phyloP scores from a whole-genome alignment of 208 protist genomes.

The Cochliopodium minus region DNA sequence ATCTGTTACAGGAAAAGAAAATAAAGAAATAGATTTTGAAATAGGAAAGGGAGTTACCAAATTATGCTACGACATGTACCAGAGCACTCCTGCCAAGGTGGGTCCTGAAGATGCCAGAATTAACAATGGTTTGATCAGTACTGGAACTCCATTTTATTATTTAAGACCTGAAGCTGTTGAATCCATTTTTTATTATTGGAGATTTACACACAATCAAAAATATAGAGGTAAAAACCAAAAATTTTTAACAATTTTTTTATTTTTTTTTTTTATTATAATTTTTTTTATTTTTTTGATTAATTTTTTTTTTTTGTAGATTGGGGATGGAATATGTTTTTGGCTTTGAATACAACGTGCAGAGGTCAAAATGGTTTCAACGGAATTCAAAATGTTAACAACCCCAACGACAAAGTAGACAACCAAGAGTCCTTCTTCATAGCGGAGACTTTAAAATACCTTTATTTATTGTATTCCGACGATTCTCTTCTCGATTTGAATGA shows the following conservation, averaged over 20 bases:
- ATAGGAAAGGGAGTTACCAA: slow-evolving; percentile 19
- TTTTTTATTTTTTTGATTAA: too few relatives aligned
- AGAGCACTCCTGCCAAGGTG: slow-evolving; percentile 26
- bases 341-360: slow-evolving; percentile 30
- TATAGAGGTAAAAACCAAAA: slow-evolving; percentile 49
- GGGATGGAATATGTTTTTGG: slow-evolving; percentile 47
- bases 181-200: slow-evolving; percentile 36
- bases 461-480: slow-evolving; percentile 43
- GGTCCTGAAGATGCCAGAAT: slow-evolving; percentile 31
- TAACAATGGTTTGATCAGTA: not conserved
- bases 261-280: too few relatives aligned
- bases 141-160: slow-evolving; percentile 9
- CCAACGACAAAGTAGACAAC: slow-evolving; percentile 4
- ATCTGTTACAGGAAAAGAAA: too few relatives aligned
- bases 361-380: slow-evolving; percentile 9
- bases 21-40: not conserved
- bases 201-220: slow-evolving; percentile 34
- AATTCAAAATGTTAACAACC: not conserved
- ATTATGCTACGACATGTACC: slow-evolving; percentile 38
- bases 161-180: slow-evolving; percentile 47
- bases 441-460: slow-evolving; percentile 72
- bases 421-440: slow-evolving; percentile 64
- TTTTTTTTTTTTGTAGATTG: too few relatives aligned
- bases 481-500: slow-evolving; percentile 48
- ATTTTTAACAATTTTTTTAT: too few relatives aligned